Evolutionary conservation across 148 eudicot species (phyloP).

Genomic region (Camellia sinensis): DNA sequence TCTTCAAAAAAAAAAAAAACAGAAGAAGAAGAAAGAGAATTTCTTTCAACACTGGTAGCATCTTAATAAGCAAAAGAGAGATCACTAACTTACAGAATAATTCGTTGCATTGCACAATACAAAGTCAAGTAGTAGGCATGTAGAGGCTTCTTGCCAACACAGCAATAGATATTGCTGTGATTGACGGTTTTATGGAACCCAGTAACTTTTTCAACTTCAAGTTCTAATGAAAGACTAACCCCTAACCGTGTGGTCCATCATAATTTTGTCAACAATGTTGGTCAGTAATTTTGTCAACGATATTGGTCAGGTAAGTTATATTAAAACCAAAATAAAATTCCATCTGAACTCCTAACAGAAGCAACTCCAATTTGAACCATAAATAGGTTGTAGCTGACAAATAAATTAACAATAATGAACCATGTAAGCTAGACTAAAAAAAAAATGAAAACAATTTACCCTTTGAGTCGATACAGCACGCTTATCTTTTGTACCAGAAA

Average conservation of each 20-base stretch:
- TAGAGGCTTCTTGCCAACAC: background rate
- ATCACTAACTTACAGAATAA: background rate
- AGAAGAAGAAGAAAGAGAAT: background rate
- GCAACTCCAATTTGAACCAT: background rate
- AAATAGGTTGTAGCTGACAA: background rate
- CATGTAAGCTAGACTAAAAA: background rate
- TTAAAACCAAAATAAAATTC: background rate
- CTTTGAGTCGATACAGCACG: conserved; percentile 88
- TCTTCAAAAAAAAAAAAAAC: background rate
- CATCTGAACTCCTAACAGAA: background rate
- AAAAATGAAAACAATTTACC: conserved; percentile 32
- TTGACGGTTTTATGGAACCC: background rate
- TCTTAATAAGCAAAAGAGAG: background rate
- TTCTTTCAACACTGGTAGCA: background rate
- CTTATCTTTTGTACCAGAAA: conserved; percentile 97
- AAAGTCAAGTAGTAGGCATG: background rate
- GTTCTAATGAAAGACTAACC: background rate
- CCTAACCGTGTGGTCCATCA: background rate
- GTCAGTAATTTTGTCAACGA: no score
- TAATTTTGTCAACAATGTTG: background rate
- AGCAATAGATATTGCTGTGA: background rate
- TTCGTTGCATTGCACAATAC: background rate
- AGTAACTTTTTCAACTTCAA: background rate
- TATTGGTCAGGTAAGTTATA: background rate
- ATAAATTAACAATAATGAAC: background rate